phyloP scores from a whole-genome alignment of 805 yeast species.

The Jamesozyma hellenica region DNA sequence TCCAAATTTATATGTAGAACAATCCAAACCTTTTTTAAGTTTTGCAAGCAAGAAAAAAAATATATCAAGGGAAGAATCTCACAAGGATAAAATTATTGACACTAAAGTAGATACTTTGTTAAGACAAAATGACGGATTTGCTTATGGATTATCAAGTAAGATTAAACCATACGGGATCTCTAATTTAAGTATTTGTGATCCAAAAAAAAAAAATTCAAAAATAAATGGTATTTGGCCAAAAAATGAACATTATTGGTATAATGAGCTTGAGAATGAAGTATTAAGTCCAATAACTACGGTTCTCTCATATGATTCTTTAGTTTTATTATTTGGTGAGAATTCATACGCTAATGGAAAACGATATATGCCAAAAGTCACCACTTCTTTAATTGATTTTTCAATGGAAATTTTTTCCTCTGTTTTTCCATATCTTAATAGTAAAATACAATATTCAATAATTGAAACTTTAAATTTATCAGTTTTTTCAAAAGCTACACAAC shows the following conservation, averaged over 20 bases:
- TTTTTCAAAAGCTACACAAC: slow-evolving; percentile 31
- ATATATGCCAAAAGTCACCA: slow-evolving; percentile 35
- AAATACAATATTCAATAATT: slow-evolving; percentile 79
- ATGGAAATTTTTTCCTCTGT: slow-evolving; percentile 64
- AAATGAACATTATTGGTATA: slow-evolving; percentile 28
- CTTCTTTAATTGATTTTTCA: slow-evolving; percentile 61
- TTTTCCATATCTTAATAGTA: slow-evolving; percentile 61
- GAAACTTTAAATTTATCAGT: slow-evolving; percentile 61
- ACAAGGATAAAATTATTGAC: slow-evolving; percentile 10
- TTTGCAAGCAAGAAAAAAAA: slow-evolving; percentile 9
- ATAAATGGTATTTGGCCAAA: slow-evolving; percentile 22
- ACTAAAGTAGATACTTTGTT: slow-evolving; percentile 18
- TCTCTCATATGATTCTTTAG: slow-evolving; percentile 35
- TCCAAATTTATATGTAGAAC: slow-evolving; percentile 31
- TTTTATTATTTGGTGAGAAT: slow-evolving; percentile 20
- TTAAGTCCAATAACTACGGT: slow-evolving; percentile 33
- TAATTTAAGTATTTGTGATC: slow-evolving; percentile 28
- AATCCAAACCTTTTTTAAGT: slow-evolving; percentile 9
- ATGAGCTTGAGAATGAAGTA: slow-evolving; percentile 28
- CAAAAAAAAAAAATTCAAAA: slow-evolving; percentile 10
- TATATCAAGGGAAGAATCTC: slow-evolving; percentile 9
- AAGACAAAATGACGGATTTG: slow-evolving; percentile 33
- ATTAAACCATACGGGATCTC: slow-evolving; percentile 30
- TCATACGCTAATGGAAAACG: slow-evolving; percentile 9
- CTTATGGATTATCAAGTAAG: slow-evolving; percentile 48